A percentile compares a stretch with the other conserved stretches of the same genome.
These are phyloP conservation scores for Parastagonospora avenae DNA, from an alignment of 2,329 filamentous ascomycete genomes.

Conservation along the genomic window DNA sequence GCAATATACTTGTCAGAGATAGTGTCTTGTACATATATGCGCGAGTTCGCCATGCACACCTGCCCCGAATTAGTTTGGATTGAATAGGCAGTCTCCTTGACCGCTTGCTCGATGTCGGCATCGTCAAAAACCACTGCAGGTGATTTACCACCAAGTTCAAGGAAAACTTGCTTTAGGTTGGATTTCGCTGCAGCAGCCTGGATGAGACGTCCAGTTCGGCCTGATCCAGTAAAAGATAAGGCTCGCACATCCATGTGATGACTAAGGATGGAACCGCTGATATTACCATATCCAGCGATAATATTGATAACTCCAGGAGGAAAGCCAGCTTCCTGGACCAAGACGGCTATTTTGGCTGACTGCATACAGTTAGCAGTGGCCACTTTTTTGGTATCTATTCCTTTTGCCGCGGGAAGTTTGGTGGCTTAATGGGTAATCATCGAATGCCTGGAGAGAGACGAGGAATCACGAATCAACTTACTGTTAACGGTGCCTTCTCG, in stretches of 20 bases:
- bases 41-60: constrained; percentile 64
- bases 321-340: constrained; percentile 78
- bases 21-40: constrained; percentile 62
- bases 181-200: constrained; percentile 72
- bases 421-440: background rate
- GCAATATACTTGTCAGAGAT: constrained; percentile 55
- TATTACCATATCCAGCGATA: constrained; percentile 76
- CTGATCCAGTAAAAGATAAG: constrained; percentile 81
- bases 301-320: constrained; percentile 81
- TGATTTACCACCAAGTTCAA: constrained; percentile 87
- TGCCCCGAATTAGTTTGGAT: constrained; percentile 63
- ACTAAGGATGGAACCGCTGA: constrained; percentile 77
- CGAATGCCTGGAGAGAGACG: background rate
- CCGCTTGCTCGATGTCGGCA: constrained; percentile 76
- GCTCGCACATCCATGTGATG: constrained; percentile 84
- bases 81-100: constrained; percentile 57
- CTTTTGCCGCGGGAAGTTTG: background rate
- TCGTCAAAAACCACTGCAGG: constrained; percentile 82
- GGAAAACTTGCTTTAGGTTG: constrained; percentile 84
- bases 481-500: constrained; percentile 66
- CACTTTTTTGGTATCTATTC: background rate
- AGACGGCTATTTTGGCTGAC: constrained; percentile 79
- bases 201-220: constrained; percentile 86
- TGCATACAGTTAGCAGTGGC: constrained; percentile 64
- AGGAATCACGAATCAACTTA: constrained; percentile 58